These are phyloP conservation scores for Pseudonitzschia pungens DNA, from an alignment of 108 stramenopile species.

Conservation along the genomic window DNA sequence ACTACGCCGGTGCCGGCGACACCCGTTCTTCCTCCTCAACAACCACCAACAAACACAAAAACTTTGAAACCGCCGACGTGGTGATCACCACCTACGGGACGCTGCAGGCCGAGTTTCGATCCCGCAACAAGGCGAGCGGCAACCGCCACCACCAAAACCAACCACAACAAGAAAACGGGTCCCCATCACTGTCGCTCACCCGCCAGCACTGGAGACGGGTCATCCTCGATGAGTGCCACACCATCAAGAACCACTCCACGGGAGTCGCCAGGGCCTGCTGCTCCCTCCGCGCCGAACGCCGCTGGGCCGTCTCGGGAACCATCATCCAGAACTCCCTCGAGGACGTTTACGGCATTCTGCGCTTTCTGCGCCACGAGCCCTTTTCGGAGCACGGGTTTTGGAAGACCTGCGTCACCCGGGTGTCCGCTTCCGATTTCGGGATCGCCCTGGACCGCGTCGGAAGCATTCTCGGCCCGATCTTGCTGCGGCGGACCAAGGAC, in stretches of 20 bases:
- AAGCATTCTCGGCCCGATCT: constrained; percentile 66
- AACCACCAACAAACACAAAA: constrained; percentile 25
- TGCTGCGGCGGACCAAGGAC: constrained; percentile 79
- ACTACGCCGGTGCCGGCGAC: constrained; percentile 59
- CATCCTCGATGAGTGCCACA: constrained; percentile 83
- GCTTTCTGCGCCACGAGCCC: constrained; percentile 81
- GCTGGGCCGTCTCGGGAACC: constrained; percentile 86
- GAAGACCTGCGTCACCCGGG: constrained; percentile 57
- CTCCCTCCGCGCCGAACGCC: constrained; percentile 51
- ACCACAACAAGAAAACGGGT: no score
- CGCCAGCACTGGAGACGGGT: constrained; percentile 59
- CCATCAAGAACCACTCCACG: constrained; percentile 74
- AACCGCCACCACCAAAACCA: background rate
- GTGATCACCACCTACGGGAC: constrained; percentile 78
- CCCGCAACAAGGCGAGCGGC: background rate
- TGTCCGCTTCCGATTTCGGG: constrained; percentile 19
- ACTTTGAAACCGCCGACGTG: constrained; percentile 67
- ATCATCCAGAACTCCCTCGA: constrained; percentile 82
- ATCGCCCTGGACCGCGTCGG: constrained; percentile 70
- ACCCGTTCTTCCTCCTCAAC: no score
- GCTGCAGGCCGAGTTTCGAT: constrained; percentile 24
- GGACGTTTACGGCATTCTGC: constrained; percentile 75
- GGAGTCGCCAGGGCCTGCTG: constrained; percentile 72
- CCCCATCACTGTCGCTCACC: background rate
- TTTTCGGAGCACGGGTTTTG: constrained; percentile 77